Conservation (phyloP, 176 grass and related monocot genomes). For the Cocos nucifera region DNA sequence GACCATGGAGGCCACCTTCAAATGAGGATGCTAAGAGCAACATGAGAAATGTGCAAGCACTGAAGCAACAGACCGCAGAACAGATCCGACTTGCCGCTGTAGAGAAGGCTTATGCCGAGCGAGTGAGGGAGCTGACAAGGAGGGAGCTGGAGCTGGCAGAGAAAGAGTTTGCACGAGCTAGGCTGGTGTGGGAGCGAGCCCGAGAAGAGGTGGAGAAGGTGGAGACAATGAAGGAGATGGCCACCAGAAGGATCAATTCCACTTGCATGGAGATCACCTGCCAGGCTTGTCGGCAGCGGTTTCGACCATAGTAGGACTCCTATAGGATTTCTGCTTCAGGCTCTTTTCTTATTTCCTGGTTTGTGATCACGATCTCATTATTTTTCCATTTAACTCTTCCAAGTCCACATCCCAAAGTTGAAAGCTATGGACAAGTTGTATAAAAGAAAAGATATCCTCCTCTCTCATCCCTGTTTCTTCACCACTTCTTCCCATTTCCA, state of each 20-base stretch:
- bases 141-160: slow-evolving; percentile 77
- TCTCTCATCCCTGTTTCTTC: too few species aligned
- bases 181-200: slow-evolving; percentile 75
- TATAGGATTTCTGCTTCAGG: too few species aligned
- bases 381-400: too few species aligned
- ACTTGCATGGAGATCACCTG: slow-evolving; percentile 91
- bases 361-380: too few species aligned
- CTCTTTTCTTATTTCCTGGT: too few species aligned
- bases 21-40: slow-evolving; percentile 7
- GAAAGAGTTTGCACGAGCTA: slow-evolving; percentile 77
- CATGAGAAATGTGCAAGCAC: slow-evolving; percentile 29
- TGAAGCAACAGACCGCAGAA: slow-evolving; percentile 82
- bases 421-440: too few species aligned
- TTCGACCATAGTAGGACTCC: slow-evolving; percentile 50
- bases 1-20: slow-evolving; percentile 14
- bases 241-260: slow-evolving; percentile 44
- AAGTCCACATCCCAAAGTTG: too few species aligned
- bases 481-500: too few species aligned
- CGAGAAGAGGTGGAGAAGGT: slow-evolving; percentile 82
- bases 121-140: slow-evolving; percentile 59
- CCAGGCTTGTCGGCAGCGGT: slow-evolving; percentile 80
- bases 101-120: slow-evolving; percentile 78
- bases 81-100: slow-evolving; percentile 61
- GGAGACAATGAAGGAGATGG: slow-evolving; percentile 89
- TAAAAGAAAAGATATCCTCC: too few species aligned